These are phyloP conservation scores for Gillenia trifoliata DNA, from an alignment of 306 rosid species.

Conservation along the genomic window DNA sequence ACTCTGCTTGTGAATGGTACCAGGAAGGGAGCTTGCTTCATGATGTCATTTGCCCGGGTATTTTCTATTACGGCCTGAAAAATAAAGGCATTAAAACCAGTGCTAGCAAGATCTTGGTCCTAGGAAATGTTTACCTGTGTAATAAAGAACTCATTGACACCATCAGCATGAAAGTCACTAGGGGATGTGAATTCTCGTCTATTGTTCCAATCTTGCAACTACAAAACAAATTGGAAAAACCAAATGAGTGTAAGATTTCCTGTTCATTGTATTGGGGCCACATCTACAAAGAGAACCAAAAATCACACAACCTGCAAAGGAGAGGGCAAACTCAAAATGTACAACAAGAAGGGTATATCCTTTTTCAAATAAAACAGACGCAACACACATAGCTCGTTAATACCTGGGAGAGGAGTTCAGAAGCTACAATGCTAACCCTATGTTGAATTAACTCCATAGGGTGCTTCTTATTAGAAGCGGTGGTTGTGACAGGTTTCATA, in stretches of 20 bases:
- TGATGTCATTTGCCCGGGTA: constrained; percentile 83
- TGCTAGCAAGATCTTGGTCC: neutral
- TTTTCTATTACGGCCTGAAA: constrained; percentile 68
- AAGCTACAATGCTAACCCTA: constrained; percentile 76
- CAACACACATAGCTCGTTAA: constrained; percentile 7
- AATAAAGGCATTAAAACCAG: constrained; percentile 9
- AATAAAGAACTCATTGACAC: constrained; percentile 92
- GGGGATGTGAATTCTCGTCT: constrained; percentile 84
- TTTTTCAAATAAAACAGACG: constrained; percentile 6
- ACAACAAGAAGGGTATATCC: constrained; percentile 11
- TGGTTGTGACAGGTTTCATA: constrained; percentile 32
- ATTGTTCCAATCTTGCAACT: constrained; percentile 99
- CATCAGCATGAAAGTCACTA: constrained; percentile 89
- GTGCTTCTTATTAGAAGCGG: constrained; percentile 48
- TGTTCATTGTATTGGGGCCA: constrained; percentile 1
- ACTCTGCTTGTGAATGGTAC: constrained; percentile 99
- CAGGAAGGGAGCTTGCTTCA: constrained; percentile 91
- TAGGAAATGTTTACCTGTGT: constrained; percentile 66
- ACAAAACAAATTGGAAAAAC: constrained; percentile 15
- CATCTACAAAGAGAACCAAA: constrained; percentile 4
- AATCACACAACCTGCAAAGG: constrained; percentile 8
- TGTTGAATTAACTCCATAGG: constrained; percentile 70
- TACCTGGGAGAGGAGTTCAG: constrained; percentile 96
- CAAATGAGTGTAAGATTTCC: neutral
- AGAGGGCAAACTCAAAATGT: constrained; percentile 13